Evolutionary conservation across 768 basidiomycete species (phyloP).

Genomic region (Rhodocollybia butyracea): DNA sequence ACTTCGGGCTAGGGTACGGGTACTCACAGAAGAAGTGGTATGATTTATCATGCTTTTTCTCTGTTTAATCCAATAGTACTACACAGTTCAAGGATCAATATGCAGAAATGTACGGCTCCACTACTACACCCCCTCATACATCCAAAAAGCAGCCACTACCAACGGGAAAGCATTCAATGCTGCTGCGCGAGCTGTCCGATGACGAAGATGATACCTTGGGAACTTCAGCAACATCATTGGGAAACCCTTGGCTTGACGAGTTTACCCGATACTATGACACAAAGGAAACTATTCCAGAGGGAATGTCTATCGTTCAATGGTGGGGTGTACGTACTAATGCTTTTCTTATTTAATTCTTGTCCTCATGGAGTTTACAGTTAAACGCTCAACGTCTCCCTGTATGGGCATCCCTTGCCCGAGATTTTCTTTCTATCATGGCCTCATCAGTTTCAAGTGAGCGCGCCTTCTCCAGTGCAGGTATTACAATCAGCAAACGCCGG

Average conservation of each 20-base stretch:
- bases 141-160: not conserved
- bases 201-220: conserved; percentile 8
- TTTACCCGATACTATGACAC: conserved; percentile 21
- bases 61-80: not conserved
- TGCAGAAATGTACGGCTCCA: not conserved
- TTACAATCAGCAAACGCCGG: conserved; percentile 25
- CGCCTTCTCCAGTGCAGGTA: conserved; percentile 36
- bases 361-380: conserved; percentile 8
- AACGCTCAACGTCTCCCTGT: conserved; percentile 25
- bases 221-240: conserved; percentile 3
- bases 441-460: conserved; percentile 36
- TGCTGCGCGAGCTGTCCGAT: not conserved
- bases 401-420: conserved; percentile 33
- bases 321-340: conserved; percentile 33
- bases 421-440: conserved; percentile 36
- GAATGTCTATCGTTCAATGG: conserved; percentile 23
- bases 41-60: not conserved
- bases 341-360: not conserved
- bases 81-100: not conserved
- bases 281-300: conserved; percentile 14
- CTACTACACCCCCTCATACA: not conserved
- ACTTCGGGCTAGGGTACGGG: conserved; percentile 8
- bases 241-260: conserved; percentile 17
- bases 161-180: not conserved
- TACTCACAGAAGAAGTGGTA: not conserved